Evolutionary conservation across 441 rosid species (phyloP).

Genomic region (Populus hybrid): DNA sequence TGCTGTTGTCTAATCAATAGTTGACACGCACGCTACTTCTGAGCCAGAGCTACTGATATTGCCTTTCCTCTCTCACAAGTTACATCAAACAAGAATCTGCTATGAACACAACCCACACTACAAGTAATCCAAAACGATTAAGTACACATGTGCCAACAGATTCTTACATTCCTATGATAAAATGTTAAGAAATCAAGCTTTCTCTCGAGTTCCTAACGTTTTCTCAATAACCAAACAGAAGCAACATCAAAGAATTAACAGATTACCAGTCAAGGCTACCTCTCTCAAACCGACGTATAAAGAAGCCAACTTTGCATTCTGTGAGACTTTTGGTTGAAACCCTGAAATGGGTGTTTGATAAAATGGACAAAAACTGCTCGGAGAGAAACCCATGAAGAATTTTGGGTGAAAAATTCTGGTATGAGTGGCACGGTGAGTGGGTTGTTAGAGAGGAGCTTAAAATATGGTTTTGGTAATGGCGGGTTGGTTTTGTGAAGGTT

Average conservation of each 20-base stretch:
- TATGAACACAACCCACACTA: too few species aligned
- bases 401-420: constrained; percentile 13
- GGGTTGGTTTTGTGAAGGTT: constrained; percentile 25
- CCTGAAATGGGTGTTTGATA: constrained; percentile 28
- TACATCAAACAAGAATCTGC: too few species aligned
- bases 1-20: background rate
- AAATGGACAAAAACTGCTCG: constrained; percentile 26
- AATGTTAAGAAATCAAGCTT: background rate
- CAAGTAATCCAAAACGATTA: too few species aligned
- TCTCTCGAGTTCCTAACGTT: too few species aligned
- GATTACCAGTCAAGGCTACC: constrained; percentile 47
- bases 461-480: constrained; percentile 20
- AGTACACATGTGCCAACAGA: background rate
- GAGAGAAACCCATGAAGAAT: constrained; percentile 31
- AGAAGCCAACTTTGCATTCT: constrained; percentile 37
- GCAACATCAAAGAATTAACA: background rate
- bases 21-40: background rate
- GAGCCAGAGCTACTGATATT: background rate
- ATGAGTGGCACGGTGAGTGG: too few species aligned
- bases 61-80: too few species aligned
- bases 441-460: too few species aligned
- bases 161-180: background rate
- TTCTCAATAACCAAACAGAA: background rate
- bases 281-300: constrained; percentile 35
- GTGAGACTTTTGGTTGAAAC: constrained; percentile 26